phyloP scores from a whole-genome alignment of 2,329 filamentous ascomycete genomes.

The Trichoderma aggressivum region DNA sequence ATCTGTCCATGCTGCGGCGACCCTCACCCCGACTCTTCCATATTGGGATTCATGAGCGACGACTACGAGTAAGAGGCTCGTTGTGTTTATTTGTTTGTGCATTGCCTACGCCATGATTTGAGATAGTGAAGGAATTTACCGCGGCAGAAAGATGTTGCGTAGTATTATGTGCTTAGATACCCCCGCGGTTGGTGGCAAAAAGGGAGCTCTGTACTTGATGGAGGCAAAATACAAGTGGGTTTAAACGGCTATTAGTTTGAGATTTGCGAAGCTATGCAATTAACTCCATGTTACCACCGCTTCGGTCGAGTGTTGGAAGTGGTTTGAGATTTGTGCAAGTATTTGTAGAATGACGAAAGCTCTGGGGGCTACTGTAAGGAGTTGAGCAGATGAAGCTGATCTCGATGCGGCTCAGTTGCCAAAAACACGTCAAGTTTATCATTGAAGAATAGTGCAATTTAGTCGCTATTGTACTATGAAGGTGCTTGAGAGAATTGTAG shows the following conservation, averaged over 20 bases:
- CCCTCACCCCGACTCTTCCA: slow-evolving; percentile 35
- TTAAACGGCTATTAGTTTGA: slow-evolving; percentile 1
- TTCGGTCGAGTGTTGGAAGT: neutral
- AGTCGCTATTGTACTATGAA: neutral
- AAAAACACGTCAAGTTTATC: neutral
- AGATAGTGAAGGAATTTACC: slow-evolving; percentile 17
- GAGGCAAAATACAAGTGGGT: slow-evolving; percentile 5
- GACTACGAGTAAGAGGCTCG: slow-evolving; percentile 24
- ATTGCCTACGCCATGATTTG: slow-evolving; percentile 4
- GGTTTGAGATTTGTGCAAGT: neutral
- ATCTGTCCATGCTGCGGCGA: slow-evolving; percentile 42
- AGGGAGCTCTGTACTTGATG: slow-evolving; percentile 8
- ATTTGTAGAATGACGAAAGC: neutral
- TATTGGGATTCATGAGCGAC: slow-evolving; percentile 32
- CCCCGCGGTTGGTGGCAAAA: slow-evolving; percentile 12
- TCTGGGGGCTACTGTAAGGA: neutral
- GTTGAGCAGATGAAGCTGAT: neutral
- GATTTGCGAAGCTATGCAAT: slow-evolving; percentile 1
- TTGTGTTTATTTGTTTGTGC: neutral
- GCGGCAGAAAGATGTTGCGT: neutral
- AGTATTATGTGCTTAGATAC: slow-evolving; percentile 21
- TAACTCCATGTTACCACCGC: neutral
- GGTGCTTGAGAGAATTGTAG: neutral
- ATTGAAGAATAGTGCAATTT: neutral
- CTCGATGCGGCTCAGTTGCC: neutral